A percentile compares a stretch with the other conserved stretches of the same genome.
Conservation (phyloP, 2,329 filamentous ascomycete species). For the Stachybotrys chartarum region DNA sequence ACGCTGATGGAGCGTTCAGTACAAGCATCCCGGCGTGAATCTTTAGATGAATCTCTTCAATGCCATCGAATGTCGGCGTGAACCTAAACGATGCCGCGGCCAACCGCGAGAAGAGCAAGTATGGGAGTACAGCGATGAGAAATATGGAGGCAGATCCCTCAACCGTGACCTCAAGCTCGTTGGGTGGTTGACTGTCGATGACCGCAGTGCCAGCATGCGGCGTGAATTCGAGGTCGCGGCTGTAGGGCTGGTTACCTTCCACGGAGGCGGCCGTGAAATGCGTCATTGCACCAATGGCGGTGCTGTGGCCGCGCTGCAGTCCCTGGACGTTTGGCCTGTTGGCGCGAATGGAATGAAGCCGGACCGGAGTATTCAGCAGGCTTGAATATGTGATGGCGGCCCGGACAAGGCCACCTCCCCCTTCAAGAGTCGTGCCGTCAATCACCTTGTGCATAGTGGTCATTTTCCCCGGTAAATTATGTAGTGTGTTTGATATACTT, state of each 20-base stretch:
- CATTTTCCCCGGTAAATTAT: too few species aligned
- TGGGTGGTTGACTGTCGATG: too few species aligned
- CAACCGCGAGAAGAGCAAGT: not conserved
- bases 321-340: not conserved
- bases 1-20: not conserved
- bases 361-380: not conserved
- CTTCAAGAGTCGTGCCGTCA: not conserved
- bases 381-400: not conserved
- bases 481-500: too few species aligned
- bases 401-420: not conserved
- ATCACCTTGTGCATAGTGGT: not conserved
- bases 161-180: not conserved
- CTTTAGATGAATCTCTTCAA: not conserved
- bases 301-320: not conserved
- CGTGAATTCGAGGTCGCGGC: not conserved
- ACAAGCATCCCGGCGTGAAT: not conserved
- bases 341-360: not conserved
- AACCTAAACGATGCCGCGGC: not conserved
- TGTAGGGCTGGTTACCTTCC: not conserved
- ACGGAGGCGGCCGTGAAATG: not conserved
- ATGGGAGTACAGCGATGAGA: not conserved
- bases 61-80: not conserved
- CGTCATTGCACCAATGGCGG: not conserved
- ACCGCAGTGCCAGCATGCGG: too few species aligned
- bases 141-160: not conserved